Conservation (phyloP, 768 basidiomycete genomes). For the Tricholoma terreum region DNA sequence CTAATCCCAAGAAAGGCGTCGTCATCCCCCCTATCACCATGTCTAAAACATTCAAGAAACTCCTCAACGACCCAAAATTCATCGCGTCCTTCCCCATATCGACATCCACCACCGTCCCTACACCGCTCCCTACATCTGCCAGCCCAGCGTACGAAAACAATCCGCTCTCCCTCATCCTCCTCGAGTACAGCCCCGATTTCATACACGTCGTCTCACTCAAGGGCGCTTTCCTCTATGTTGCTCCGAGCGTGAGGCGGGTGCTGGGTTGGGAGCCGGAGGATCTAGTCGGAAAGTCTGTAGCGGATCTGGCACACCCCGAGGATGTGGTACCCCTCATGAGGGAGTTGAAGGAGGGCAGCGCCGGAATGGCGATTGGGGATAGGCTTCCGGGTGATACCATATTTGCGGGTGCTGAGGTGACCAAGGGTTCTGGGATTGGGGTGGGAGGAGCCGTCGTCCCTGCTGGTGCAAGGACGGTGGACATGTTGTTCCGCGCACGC, state of each 20-base stretch:
- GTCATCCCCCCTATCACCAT: constrained; percentile 33
- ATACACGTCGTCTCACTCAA: constrained; percentile 90
- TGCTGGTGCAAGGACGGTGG: constrained; percentile 54
- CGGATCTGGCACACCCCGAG: constrained; percentile 83
- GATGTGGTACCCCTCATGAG: constrained; percentile 90
- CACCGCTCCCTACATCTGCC: constrained; percentile 20
- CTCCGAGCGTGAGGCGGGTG: constrained; percentile 71
- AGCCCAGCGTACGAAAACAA: constrained; percentile 34
- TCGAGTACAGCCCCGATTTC: constrained; percentile 71
- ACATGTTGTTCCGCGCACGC: constrained; percentile 81
- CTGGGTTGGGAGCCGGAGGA: constrained; percentile 87
- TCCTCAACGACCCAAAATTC: constrained; percentile 48
- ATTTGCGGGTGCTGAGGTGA: background rate
- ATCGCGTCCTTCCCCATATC: constrained; percentile 45
- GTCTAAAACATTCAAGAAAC: constrained; percentile 49
- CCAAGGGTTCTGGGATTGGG: constrained; percentile 8
- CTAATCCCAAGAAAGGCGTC: constrained; percentile 29
- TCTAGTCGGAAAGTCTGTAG: constrained; percentile 72
- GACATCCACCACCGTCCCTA: constrained; percentile 32
- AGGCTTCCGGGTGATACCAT: background rate
- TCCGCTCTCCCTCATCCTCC: constrained; percentile 54
- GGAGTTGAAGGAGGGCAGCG: constrained; percentile 77
- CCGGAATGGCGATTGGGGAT: constrained; percentile 15
- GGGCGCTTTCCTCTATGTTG: constrained; percentile 89
- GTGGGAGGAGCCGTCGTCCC: background rate